Evolutionary conservation across 2,329 filamentous ascomycete species (phyloP), one percentile per base, ranked within the genome.

Genomic region (Drechslerella coelobrocha): DNA sequence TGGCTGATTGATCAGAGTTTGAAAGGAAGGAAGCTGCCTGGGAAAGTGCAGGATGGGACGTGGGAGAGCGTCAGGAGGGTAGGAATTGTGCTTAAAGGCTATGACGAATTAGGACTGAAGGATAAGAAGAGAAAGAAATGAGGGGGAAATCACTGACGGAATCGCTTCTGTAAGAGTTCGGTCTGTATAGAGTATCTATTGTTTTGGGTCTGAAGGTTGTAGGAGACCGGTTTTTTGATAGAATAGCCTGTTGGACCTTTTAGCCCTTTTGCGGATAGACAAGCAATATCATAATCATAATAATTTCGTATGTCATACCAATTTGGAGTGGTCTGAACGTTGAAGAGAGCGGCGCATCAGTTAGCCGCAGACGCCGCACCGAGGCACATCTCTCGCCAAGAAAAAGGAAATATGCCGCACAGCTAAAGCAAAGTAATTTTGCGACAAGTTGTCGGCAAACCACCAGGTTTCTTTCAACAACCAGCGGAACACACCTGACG

Each of bases 1-100:
- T 94, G 90, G 89, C 79, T 94, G 52, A 85, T 94, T 34, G 90
- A 94, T 77, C 89, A 92, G 81, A 81, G 89, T 68, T 80, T 94
- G n/a, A 86, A 89, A 73, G 91, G 90, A 0, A 81, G 90, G 68
- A 94, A 94, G 81, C 81, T 93, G 19, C 90, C 91, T 0, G 80
- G 84, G 12, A 85, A 84, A 75, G 88, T 93, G 8, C 84, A 84
- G 55, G 86, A 88, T 53, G 91, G 88, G 75, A 88, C 93, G 3
- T 94, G 90, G 90, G 83, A 83, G 27, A 91, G 89, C 75, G 89
- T 84, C 3, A 79, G 80, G 52, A 78, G 79, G 0, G 73, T 83
- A 34, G 81, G 82, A 0, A 77, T 74, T 23, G 68, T 74, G 47
- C 45, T 73, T 3, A 68, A 68, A 47, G 55, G 55, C 6, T 68